Evolutionary conservation across 345 rosid genomes (phyloP).

Genomic region (Rhodomyrtus tomentosa): DNA sequence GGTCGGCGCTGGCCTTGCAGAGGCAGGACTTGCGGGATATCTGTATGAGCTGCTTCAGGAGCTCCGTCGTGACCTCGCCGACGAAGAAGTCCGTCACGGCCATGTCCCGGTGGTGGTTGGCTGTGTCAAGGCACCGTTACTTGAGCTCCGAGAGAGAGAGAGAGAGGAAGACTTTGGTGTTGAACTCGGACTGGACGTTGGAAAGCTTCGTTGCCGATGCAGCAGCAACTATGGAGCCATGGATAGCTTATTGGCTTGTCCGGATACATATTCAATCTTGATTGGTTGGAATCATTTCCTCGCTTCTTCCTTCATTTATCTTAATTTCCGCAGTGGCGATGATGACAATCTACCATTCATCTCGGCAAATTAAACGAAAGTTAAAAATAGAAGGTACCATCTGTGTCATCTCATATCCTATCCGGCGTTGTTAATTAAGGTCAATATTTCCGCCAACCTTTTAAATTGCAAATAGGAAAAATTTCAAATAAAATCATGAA

Average conservation of each 20-base stretch:
- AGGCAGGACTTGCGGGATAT: constrained; percentile 27
- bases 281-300: not conserved
- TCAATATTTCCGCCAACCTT: not conserved
- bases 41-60: constrained; percentile 19
- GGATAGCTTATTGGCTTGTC: not conserved
- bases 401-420: not conserved
- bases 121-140: not conserved
- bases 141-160: not conserved
- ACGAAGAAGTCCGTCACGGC: constrained; percentile 48
- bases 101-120: constrained; percentile 10
- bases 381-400: not conserved
- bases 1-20: constrained; percentile 38
- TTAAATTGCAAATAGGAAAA: not conserved
- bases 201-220: not conserved
- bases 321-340: not conserved
- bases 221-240: not conserved
- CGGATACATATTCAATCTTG: not conserved
- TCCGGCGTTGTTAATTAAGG: not conserved
- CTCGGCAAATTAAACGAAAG: not conserved
- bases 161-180: not conserved
- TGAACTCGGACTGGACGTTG: not conserved
- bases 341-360: not conserved
- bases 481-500: no score
- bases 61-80: constrained; percentile 65
- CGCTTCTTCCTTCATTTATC: not conserved